Percentiles rank a stretch among this genome's conserved stretches.
phyloP scores from a whole-genome alignment of 1,284 basidiomycete species.

The Puccinia novopanici region DNA sequence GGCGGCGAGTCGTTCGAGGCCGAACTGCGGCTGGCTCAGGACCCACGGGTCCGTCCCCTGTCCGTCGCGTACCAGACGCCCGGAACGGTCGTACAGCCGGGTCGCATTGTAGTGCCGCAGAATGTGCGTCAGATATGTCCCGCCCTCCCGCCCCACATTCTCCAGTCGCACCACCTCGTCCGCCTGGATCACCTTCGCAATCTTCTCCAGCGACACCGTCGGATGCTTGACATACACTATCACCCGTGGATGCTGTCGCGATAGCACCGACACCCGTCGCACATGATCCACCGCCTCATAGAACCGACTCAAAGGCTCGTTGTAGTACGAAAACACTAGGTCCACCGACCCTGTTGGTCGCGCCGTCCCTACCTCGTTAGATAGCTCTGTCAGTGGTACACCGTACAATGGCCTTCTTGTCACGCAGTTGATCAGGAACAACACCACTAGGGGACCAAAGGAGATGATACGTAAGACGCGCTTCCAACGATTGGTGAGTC shows the following conservation, averaged over 20 bases:
- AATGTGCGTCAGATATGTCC: slow-evolving; percentile 58
- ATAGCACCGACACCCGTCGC: slow-evolving; percentile 29
- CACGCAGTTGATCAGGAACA: too few species aligned
- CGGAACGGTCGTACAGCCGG: background rate
- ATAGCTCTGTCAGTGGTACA: too few species aligned
- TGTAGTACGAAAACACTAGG: slow-evolving; percentile 58
- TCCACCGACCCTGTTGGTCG: slow-evolving; percentile 64
- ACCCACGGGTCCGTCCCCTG: background rate
- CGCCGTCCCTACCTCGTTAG: slow-evolving; percentile 74
- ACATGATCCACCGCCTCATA: slow-evolving; percentile 53
- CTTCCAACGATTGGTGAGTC: too few species aligned
- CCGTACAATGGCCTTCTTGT: too few species aligned
- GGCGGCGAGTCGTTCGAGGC: background rate
- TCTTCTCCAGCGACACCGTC: slow-evolving; percentile 50
- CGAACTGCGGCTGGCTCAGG: background rate
- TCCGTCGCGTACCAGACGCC: background rate
- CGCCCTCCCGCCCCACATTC: slow-evolving; percentile 59
- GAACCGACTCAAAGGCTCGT: slow-evolving; percentile 54
- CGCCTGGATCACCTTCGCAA: slow-evolving; percentile 53
- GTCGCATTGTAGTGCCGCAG: slow-evolving; percentile 54
- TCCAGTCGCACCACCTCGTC: slow-evolving; percentile 56
- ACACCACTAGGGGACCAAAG: too few species aligned
- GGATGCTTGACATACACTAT: slow-evolving; percentile 57
- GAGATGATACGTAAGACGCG: too few species aligned
- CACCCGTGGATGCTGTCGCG: slow-evolving; percentile 51